phyloP scores from a whole-genome alignment of 768 basidiomycete genomes.

The Tulasnella sp. region DNA sequence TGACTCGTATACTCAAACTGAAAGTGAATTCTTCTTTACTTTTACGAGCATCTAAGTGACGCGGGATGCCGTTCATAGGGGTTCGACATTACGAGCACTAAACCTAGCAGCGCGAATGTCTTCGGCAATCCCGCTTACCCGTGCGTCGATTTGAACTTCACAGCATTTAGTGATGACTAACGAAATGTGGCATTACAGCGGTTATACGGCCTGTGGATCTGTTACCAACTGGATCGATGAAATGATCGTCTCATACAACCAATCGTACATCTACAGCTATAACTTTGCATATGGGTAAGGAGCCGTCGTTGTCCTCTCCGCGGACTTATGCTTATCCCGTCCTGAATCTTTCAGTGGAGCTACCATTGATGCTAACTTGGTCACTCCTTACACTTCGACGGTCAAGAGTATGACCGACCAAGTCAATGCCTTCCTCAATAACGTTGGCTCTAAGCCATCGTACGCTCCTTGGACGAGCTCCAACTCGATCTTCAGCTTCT shows the following conservation, averaged over 20 bases:
- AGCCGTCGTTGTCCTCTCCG: conserved; percentile 48
- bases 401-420: conserved; percentile 52
- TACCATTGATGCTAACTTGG: conserved; percentile 25
- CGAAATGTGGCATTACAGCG: conserved; percentile 35
- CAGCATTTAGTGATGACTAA: too few species aligned
- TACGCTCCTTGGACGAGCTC: conserved; percentile 54
- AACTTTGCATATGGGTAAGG: conserved; percentile 68
- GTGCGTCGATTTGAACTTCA: background rate
- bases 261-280: conserved; percentile 54
- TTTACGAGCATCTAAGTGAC: background rate
- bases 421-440: conserved; percentile 54
- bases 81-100: conserved; percentile 38
- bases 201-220: conserved; percentile 41
- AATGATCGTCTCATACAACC: conserved; percentile 45
- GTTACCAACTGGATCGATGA: conserved; percentile 23
- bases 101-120: conserved; percentile 45
- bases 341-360: conserved; percentile 4
- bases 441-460: conserved; percentile 48
- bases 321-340: conserved; percentile 42
- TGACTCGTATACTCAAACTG: conserved; percentile 60
- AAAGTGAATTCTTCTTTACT: conserved; percentile 25
- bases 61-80: conserved; percentile 37
- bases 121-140: background rate
- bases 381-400: conserved; percentile 25
- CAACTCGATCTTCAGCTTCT: conserved; percentile 61